phyloP scores from a whole-genome alignment of 1,139 yeast species.

The Taphrina sp. region DNA sequence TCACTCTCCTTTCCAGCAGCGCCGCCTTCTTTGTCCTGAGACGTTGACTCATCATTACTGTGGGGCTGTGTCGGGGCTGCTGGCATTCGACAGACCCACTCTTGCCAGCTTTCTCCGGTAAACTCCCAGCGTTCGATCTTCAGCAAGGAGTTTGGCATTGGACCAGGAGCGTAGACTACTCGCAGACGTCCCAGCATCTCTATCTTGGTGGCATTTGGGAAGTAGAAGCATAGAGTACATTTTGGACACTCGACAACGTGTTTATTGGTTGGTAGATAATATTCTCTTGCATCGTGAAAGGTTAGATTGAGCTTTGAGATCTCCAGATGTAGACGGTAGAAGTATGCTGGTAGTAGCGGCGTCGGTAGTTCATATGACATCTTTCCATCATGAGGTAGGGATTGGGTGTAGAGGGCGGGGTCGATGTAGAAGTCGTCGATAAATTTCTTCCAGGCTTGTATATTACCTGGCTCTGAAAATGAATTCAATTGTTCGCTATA shows the following conservation, averaged over 20 bases:
- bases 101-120: conserved; percentile 26
- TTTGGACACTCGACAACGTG: conserved; percentile 30
- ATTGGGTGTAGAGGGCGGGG: conserved; percentile 23
- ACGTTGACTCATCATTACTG: conserved; percentile 6
- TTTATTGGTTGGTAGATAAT: conserved; percentile 15
- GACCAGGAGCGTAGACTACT: conserved; percentile 20
- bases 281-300: conserved; percentile 30
- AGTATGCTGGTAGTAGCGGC: conserved; percentile 20
- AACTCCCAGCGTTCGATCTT: conserved; percentile 31
- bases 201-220: conserved; percentile 19
- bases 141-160: conserved; percentile 1
- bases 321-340: conserved; percentile 14
- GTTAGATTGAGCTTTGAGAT: conserved; percentile 25
- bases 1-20: background rate
- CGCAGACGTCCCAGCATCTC: conserved; percentile 24
- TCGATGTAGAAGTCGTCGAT: conserved; percentile 28
- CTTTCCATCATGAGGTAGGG: conserved; percentile 9
- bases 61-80: conserved; percentile 8
- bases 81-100: conserved; percentile 26
- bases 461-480: conserved; percentile 1
- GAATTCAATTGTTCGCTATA: conserved; percentile 24
- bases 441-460: conserved; percentile 25
- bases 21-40: background rate
- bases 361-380: conserved; percentile 24
- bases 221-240: conserved; percentile 23